Evolutionary conservation across 352 stramenopile genomes (phyloP).

Genomic region (Phytophthora ohioensis): DNA sequence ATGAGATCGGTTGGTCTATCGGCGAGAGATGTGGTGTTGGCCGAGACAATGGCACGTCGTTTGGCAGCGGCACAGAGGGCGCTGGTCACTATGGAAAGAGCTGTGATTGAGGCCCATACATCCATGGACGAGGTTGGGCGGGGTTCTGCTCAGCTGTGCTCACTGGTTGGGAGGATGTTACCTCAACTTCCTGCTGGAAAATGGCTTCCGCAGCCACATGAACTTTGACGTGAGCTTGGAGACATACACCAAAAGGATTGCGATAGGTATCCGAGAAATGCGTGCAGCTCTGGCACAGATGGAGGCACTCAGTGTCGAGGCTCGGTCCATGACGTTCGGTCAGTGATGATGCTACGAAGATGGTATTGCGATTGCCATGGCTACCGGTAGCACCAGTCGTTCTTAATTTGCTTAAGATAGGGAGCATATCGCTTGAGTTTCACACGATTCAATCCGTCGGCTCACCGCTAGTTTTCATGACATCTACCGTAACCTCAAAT

Average conservation of each 20-base stretch:
- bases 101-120: constrained; percentile 5
- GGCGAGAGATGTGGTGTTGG: constrained; percentile 1
- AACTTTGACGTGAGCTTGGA: constrained; percentile 1
- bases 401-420: too few species aligned
- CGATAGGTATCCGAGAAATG: constrained; percentile 1
- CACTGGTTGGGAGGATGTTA: neutral
- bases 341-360: too few species aligned
- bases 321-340: constrained; percentile 9
- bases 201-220: neutral
- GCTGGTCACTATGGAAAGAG: neutral
- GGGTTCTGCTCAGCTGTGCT: neutral
- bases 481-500: too few species aligned
- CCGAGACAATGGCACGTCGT: neutral
- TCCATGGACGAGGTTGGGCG: constrained; percentile 1
- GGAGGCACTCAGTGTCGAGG: constrained; percentile 2
- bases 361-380: too few species aligned
- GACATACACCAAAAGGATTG: constrained; percentile 6
- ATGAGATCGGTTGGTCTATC: constrained; percentile 5
- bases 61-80: constrained; percentile 3
- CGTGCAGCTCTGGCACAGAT: neutral
- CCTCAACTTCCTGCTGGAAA: neutral
- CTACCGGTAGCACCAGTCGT: too few species aligned
- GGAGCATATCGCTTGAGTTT: too few species aligned
- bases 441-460: too few species aligned
- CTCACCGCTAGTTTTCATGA: too few species aligned